Evolutionary conservation across 768 basidiomycete genomes (phyloP).

Genomic region (Clavulina sp.): DNA sequence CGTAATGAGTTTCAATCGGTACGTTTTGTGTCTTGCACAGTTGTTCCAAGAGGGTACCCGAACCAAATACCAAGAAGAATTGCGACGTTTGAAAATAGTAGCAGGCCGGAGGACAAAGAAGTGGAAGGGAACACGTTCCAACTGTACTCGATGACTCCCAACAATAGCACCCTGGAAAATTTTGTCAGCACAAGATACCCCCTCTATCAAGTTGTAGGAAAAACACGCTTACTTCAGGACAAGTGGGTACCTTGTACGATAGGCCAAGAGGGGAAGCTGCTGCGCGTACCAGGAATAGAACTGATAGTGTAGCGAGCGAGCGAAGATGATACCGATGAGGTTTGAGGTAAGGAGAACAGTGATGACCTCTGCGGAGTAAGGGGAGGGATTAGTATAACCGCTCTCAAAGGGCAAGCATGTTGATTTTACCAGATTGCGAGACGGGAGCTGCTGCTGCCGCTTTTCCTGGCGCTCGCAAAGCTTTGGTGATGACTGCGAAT

Average conservation of each 20-base stretch:
- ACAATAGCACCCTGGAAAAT: conserved; percentile 34
- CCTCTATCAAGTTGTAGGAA: conserved; percentile 5
- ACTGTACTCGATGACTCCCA: conserved; percentile 55
- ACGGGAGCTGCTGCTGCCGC: conserved; percentile 32
- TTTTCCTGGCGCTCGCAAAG: conserved; percentile 30
- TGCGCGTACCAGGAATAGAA: conserved; percentile 97
- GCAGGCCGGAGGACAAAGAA: conserved; percentile 35
- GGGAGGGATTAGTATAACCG: conserved; percentile 13
- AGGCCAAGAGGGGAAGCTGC: conserved; percentile 69
- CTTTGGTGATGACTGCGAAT: conserved; percentile 33
- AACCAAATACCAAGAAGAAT: conserved; percentile 41
- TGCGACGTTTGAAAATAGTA: conserved; percentile 33
- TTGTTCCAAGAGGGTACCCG: conserved; percentile 21
- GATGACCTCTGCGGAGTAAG: conserved; percentile 41
- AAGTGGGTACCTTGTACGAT: conserved; percentile 50
- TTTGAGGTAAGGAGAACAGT: conserved; percentile 83
- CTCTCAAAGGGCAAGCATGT: too few relatives aligned
- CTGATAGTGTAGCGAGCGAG: conserved; percentile 92
- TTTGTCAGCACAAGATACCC: conserved; percentile 3
- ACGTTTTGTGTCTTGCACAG: neutral
- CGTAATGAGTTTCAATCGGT: too few relatives aligned
- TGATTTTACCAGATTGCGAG: conserved; percentile 42
- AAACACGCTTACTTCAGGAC: conserved; percentile 35
- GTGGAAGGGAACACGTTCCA: conserved; percentile 87
- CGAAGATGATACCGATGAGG: conserved; percentile 77